Evolutionary conservation across 345 rosid species (phyloP).

Genomic region (Odontarrhena argentea): DNA sequence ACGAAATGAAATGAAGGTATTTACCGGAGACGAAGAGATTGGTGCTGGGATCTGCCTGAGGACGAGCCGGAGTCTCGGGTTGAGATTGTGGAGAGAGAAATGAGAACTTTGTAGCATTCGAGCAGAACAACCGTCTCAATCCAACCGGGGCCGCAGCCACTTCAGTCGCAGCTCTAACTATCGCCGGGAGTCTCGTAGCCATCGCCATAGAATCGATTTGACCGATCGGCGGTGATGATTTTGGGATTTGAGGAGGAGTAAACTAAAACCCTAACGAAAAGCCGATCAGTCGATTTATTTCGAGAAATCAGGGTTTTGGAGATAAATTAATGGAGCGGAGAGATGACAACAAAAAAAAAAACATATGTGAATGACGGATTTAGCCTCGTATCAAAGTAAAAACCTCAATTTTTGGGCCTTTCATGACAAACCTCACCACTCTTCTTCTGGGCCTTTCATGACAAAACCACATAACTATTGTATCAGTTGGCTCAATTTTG

Average conservation of each 20-base stretch:
- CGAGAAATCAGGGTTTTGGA: slow-evolving; percentile 6
- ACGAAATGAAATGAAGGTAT: background rate
- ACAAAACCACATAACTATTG: no score
- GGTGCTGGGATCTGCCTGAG: slow-evolving; percentile 72
- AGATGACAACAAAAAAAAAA: background rate
- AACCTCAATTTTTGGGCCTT: no score
- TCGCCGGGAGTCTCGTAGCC: slow-evolving; percentile 42
- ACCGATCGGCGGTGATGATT: slow-evolving; percentile 9
- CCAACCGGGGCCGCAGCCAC: slow-evolving; percentile 49
- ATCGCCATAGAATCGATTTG: slow-evolving; percentile 30
- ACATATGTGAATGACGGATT: background rate
- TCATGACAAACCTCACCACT: no score
- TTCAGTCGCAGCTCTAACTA: slow-evolving; percentile 45
- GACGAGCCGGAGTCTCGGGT: slow-evolving; percentile 48
- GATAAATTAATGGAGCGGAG: background rate
- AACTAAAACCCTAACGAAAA: slow-evolving; percentile 33
- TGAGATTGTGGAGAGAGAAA: slow-evolving; percentile 44
- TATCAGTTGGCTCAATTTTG: no score
- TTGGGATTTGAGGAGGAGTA: background rate
- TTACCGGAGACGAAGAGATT: slow-evolving; percentile 78
- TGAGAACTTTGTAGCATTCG: slow-evolving; percentile 48
- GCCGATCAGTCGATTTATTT: slow-evolving; percentile 20
- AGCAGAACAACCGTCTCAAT: slow-evolving; percentile 57
- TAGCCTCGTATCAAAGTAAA: slow-evolving; percentile 2
- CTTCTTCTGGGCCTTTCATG: no score